Conservation (phyloP, 768 basidiomycete genomes). For the Tricholoma terreum region DNA sequence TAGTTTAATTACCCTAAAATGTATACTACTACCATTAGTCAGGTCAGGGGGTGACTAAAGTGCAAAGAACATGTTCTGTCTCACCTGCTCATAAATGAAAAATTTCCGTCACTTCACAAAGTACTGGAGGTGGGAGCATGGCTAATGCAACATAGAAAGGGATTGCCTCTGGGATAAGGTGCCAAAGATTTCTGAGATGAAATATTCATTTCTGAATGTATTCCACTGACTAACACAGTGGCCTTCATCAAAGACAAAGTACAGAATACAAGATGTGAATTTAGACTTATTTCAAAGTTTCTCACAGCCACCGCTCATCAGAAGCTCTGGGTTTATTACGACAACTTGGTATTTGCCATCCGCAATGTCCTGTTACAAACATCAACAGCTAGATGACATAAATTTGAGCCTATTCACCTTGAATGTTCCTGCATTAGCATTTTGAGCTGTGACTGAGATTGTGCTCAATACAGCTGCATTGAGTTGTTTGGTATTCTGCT, state of each 20-base stretch:
- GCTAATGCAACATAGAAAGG: slow-evolving; percentile 32
- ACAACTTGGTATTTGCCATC: slow-evolving; percentile 1
- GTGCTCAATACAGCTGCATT: neutral
- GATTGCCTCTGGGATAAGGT: slow-evolving; percentile 23
- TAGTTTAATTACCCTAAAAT: too few species aligned
- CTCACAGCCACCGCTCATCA: neutral
- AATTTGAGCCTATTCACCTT: neutral
- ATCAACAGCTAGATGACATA: neutral
- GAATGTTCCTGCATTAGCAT: slow-evolving; percentile 4
- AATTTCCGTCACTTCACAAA: slow-evolving; percentile 16
- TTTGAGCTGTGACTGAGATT: slow-evolving; percentile 3
- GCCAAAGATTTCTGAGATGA: slow-evolving; percentile 16
- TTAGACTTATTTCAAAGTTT: neutral
- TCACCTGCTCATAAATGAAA: slow-evolving; percentile 17
- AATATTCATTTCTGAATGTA: slow-evolving; percentile 33
- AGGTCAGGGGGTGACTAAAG: too few species aligned
- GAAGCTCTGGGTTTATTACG: slow-evolving; percentile 4
- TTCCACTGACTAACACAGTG: slow-evolving; percentile 41
- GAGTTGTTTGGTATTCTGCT: slow-evolving; percentile 3
- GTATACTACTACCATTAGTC: too few species aligned
- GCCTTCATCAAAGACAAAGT: slow-evolving; percentile 35
- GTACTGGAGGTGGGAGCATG: slow-evolving; percentile 24
- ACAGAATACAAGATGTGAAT: slow-evolving; percentile 14
- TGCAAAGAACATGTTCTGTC: slow-evolving; percentile 10
- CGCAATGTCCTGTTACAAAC: slow-evolving; percentile 3